Evolutionary conservation across 805 yeast genomes (phyloP).

Genomic region (Saccharomycopsis sp.): DNA sequence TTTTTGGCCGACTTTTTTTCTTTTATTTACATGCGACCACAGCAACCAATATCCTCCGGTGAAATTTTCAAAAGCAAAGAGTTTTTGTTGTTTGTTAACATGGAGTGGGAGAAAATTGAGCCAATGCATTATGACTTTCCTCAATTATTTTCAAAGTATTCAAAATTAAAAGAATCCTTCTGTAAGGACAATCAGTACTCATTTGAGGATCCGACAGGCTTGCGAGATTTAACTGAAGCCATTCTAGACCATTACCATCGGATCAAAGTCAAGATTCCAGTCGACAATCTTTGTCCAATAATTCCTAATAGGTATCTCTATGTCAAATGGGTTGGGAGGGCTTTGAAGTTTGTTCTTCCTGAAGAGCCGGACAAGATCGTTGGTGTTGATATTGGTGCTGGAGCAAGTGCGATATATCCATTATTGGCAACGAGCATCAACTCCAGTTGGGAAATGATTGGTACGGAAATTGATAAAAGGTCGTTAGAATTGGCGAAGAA

Average conservation of each 20-base stretch:
- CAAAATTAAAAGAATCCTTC: not conserved
- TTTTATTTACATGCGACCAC: too few relatives aligned
- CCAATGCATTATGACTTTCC: slow-evolving; percentile 4
- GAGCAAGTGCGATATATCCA: slow-evolving; percentile 40
- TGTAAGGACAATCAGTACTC: not conserved
- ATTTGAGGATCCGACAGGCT: slow-evolving; percentile 3
- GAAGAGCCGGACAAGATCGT: slow-evolving; percentile 30
- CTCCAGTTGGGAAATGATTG: slow-evolving; percentile 27
- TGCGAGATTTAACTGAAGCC: slow-evolving; percentile 5
- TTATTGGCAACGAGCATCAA: slow-evolving; percentile 29
- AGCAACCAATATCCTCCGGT: too few relatives aligned
- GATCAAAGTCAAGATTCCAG: slow-evolving; percentile 5
- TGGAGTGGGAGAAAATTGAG: too few relatives aligned
- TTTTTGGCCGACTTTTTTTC: too few relatives aligned
- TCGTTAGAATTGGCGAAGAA: slow-evolving; percentile 29
- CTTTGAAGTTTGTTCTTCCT: not conserved
- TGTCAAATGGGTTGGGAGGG: slow-evolving; percentile 12
- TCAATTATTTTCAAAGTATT: not conserved
- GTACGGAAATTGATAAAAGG: slow-evolving; percentile 34
- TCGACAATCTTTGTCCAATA: slow-evolving; percentile 14
- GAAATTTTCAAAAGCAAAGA: too few relatives aligned
- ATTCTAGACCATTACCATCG: slow-evolving; percentile 14
- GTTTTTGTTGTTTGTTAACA: too few relatives aligned
- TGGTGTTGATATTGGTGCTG: slow-evolving; percentile 39
- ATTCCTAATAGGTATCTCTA: slow-evolving; percentile 19